Evolutionary conservation across 371 early-diverging fungal genomes (phyloP).

Genomic region (Mucor sp.): DNA sequence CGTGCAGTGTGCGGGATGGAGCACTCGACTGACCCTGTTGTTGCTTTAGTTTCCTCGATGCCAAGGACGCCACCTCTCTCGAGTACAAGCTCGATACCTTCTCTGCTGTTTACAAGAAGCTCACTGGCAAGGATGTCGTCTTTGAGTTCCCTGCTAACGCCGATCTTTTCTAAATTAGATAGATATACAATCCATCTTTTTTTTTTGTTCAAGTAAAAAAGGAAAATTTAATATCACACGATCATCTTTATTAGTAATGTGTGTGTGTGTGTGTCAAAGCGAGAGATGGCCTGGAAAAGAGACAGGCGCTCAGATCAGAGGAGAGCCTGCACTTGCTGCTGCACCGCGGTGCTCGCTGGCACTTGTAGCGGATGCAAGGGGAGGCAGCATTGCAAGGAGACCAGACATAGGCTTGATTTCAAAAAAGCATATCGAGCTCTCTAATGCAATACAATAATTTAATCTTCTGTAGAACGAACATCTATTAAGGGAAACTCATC

Average conservation of each 20-base stretch:
- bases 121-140: conserved; percentile 96
- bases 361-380: not conserved
- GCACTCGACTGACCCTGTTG: not conserved
- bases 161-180: conserved; percentile 20
- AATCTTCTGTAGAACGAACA: conserved; percentile 2
- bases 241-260: not conserved
- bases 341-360: too few species aligned
- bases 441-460: not conserved
- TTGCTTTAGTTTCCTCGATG: conserved; percentile 80
- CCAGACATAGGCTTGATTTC: not conserved
- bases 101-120: conserved; percentile 91
- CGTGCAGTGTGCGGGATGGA: not conserved
- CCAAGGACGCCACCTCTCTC: conserved; percentile 93
- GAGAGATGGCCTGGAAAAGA: not conserved
- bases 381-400: not conserved
- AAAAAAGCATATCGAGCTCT: not conserved
- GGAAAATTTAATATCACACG: not conserved
- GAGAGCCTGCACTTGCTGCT: too few species aligned
- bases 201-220: conserved; percentile 7
- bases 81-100: conserved; percentile 99
- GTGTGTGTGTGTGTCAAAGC: not conserved
- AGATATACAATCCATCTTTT: not conserved
- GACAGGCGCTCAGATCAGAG: too few species aligned
- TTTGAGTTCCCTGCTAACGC: conserved; percentile 89
- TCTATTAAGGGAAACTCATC: conserved; percentile 16